A percentile compares a stretch with the other conserved stretches of the same genome.
phyloP scores from a whole-genome alignment of 257 asterid species.

The Jacaranda copaia region DNA sequence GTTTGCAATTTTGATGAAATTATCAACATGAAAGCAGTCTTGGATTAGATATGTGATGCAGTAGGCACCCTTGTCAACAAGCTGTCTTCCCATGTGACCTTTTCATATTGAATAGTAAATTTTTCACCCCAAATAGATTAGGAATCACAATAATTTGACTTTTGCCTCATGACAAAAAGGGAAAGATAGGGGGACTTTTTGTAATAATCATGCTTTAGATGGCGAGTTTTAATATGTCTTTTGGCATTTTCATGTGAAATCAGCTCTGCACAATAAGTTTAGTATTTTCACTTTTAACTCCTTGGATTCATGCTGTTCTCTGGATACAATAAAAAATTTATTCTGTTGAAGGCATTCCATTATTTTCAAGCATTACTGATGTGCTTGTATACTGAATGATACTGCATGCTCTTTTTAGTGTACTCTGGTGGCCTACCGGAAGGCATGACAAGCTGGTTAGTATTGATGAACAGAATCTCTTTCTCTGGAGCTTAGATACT shows the following conservation, averaged over 20 bases:
- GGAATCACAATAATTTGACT: too few relatives aligned
- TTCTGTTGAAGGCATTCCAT: neutral
- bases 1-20: slow-evolving; percentile 11
- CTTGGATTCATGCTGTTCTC: neutral
- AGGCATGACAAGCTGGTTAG: slow-evolving; percentile 92
- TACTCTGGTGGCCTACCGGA: slow-evolving; percentile 98
- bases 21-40: slow-evolving; percentile 1
- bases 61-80: slow-evolving; percentile 7
- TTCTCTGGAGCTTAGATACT: slow-evolving; percentile 85
- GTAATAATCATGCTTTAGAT: neutral
- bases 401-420: slow-evolving; percentile 56
- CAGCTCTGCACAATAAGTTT: neutral
- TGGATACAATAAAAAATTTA: neutral
- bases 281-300: slow-evolving; percentile 21
- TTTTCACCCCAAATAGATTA: slow-evolving; percentile 8
- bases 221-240: neutral
- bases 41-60: slow-evolving; percentile 13
- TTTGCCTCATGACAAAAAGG: neutral
- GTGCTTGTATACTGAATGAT: slow-evolving; percentile 34
- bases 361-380: slow-evolving; percentile 23
- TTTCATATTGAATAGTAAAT: slow-evolving; percentile 16
- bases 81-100: slow-evolving; percentile 7
- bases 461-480: slow-evolving; percentile 87
- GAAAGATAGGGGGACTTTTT: neutral
- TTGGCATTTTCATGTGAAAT: slow-evolving; percentile 21